Conservation (phyloP, 345 rosid genomes). For the Turritis glabra region DNA sequence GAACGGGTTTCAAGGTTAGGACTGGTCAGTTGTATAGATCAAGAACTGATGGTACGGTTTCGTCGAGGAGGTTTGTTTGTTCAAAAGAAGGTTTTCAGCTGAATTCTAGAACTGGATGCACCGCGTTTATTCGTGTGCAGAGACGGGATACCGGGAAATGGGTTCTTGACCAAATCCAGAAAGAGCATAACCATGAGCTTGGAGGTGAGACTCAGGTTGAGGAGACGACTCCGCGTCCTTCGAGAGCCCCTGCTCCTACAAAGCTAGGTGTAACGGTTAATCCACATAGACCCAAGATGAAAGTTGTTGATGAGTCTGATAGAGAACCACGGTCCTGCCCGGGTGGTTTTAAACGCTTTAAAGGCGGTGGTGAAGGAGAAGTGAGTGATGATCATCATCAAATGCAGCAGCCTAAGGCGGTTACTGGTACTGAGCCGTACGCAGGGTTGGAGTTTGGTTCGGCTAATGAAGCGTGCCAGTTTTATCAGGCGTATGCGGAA, state of each 20-base stretch:
- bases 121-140: conserved; percentile 87
- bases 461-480: conserved; percentile 78
- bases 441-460: conserved; percentile 73
- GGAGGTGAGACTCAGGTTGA: conserved; percentile 38
- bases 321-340: conserved; percentile 43
- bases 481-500: conserved; percentile 68
- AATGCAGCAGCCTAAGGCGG: conserved; percentile 30
- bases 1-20: conserved; percentile 69
- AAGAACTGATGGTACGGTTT: conserved; percentile 80
- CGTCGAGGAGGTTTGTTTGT: conserved; percentile 83
- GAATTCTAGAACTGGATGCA: conserved; percentile 82
- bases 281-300: conserved; percentile 52
- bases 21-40: conserved; percentile 87
- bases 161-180: conserved; percentile 78
- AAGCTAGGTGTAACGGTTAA: conserved; percentile 45
- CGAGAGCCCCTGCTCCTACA: conserved; percentile 44
- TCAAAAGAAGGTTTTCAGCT: conserved; percentile 90
- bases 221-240: conserved; percentile 43
- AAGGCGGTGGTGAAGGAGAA: conserved; percentile 46
- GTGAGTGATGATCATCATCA: conserved; percentile 21
- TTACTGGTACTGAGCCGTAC: conserved; percentile 49
- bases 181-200: conserved; percentile 91
- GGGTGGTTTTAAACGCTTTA: conserved; percentile 56
- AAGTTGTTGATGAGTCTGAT: conserved; percentile 48
- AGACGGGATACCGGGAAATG: conserved; percentile 81